phyloP scores from a whole-genome alignment of 2,329 filamentous ascomycete genomes.

The Trichoderma semiorbis region DNA sequence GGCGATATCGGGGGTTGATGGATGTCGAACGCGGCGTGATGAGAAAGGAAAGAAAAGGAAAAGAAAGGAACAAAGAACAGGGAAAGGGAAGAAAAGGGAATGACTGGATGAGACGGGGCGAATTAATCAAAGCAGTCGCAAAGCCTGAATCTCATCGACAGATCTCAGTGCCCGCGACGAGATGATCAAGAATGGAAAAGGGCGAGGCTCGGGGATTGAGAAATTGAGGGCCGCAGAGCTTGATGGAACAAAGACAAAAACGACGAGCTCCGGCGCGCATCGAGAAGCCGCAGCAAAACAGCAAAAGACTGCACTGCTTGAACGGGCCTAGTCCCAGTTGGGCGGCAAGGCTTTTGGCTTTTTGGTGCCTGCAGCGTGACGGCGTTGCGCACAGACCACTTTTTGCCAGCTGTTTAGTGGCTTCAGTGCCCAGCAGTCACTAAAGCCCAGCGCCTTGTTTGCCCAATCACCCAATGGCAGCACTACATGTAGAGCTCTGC shows the following conservation, averaged over 20 bases:
- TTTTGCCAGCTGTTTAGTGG: conserved; percentile 6
- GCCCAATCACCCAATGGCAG: neutral
- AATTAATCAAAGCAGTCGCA: neutral
- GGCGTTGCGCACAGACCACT: conserved; percentile 1
- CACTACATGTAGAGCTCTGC: neutral
- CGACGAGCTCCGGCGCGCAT: conserved; percentile 15
- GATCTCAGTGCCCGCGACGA: neutral
- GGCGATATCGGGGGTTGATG: neutral
- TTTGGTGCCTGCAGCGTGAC: conserved; percentile 3
- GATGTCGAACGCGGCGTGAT: neutral
- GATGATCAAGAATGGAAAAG: neutral
- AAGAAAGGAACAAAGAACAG: neutral
- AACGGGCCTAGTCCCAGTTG: conserved; percentile 10
- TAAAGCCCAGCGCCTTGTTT: neutral
- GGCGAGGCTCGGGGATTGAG: neutral
- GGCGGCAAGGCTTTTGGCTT: conserved; percentile 4
- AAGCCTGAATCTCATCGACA: neutral
- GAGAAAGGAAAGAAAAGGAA: neutral
- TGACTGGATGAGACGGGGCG: neutral
- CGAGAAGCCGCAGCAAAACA: conserved; percentile 4
- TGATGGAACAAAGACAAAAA: neutral
- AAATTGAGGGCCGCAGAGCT: conserved; percentile 5
- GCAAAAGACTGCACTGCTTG: neutral
- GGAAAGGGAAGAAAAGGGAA: neutral
- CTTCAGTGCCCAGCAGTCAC: neutral